Evolutionary conservation across 352 stramenopile genomes (phyloP).

Genomic region (Phytophthora brassicae): DNA sequence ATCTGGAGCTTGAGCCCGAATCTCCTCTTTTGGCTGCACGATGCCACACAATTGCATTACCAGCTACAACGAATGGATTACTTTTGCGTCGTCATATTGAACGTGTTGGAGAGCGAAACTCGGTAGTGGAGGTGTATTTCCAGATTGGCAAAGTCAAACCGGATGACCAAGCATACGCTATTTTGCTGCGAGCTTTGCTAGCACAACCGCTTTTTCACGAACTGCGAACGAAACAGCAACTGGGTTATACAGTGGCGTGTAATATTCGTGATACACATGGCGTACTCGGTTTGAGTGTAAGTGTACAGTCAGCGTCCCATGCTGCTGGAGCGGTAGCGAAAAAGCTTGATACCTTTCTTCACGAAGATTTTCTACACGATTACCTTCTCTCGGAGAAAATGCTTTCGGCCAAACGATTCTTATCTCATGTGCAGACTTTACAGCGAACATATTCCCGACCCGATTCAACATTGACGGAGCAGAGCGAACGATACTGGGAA

Average conservation of each 20-base stretch:
- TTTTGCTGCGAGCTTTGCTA: slow-evolving; percentile 81
- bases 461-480: slow-evolving; percentile 52
- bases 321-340: slow-evolving; percentile 54
- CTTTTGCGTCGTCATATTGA: slow-evolving; percentile 65
- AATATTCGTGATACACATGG: slow-evolving; percentile 73
- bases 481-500: slow-evolving; percentile 74
- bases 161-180: slow-evolving; percentile 55
- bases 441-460: slow-evolving; percentile 47
- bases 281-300: slow-evolving; percentile 71
- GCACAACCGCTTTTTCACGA: slow-evolving; percentile 82
- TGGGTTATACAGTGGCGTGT: slow-evolving; percentile 84
- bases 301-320: slow-evolving; percentile 71
- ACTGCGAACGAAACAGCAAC: slow-evolving; percentile 79
- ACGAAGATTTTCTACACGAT: slow-evolving; percentile 38
- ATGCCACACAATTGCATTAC: slow-evolving; percentile 53
- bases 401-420: slow-evolving; percentile 44
- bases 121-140: slow-evolving; percentile 83
- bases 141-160: slow-evolving; percentile 64
- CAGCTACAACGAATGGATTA: slow-evolving; percentile 54
- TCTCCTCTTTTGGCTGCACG: slow-evolving; percentile 29
- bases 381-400: slow-evolving; percentile 22
- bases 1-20: slow-evolving; percentile 27
- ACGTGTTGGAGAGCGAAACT: slow-evolving; percentile 73
- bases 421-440: slow-evolving; percentile 48
- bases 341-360: slow-evolving; percentile 66